These are phyloP conservation scores for Trichosanthes truncata DNA, from an alignment of 306 rosid species.

Conservation along the genomic window DNA sequence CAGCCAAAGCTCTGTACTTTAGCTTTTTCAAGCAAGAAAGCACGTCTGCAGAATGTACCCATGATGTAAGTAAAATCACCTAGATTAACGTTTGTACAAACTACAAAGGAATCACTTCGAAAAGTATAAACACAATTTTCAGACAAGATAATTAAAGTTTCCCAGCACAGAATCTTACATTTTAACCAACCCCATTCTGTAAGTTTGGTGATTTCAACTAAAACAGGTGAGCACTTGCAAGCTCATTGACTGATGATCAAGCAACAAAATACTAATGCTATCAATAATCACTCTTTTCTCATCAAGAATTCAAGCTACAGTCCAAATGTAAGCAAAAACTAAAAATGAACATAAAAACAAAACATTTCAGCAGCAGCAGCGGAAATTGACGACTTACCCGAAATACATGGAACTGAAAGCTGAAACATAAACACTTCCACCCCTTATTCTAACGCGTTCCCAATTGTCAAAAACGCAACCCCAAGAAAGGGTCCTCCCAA, in stretches of 20 bases:
- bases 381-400: conserved; percentile 10
- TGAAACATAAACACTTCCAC: background rate
- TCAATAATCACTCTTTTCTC: background rate
- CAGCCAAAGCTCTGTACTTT: background rate
- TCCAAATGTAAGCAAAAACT: background rate
- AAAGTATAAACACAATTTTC: background rate
- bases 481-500: background rate
- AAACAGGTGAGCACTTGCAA: background rate
- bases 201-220: background rate
- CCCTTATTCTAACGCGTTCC: background rate
- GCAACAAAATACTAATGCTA: background rate
- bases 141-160: background rate
- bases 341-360: background rate
- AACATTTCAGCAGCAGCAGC: background rate
- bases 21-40: background rate
- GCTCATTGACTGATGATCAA: background rate
- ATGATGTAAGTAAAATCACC: background rate
- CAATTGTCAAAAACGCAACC: background rate
- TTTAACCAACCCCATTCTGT: background rate
- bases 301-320: background rate
- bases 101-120: background rate
- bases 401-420: conserved; percentile 14
- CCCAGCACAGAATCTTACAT: background rate
- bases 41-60: background rate
- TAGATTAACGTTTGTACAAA: background rate